These are phyloP conservation scores for Nosema muscidifuracis DNA, from an alignment of 371 early-diverging fungal species.

Conservation along the genomic window DNA sequence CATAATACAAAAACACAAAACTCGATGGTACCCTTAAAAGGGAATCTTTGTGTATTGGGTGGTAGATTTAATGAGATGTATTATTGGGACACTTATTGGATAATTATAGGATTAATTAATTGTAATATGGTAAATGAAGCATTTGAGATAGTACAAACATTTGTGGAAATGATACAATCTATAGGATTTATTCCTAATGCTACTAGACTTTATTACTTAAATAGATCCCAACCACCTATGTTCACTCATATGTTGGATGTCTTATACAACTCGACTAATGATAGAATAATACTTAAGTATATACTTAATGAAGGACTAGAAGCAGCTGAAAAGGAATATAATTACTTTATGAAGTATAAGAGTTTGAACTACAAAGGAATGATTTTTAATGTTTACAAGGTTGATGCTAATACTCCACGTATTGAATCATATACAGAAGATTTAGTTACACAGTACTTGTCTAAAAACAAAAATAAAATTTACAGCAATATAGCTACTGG, in stretches of 20 bases:
- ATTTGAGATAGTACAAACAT: constrained; percentile 67
- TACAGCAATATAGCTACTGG: constrained; percentile 71
- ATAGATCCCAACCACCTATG: constrained; percentile 75
- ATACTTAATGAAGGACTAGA: constrained; percentile 44
- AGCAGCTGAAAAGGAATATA: constrained; percentile 65
- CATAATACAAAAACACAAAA: not conserved
- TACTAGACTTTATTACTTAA: constrained; percentile 72
- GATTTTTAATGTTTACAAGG: constrained; percentile 32
- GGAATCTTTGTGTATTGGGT: constrained; percentile 65
- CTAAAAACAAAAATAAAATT: not conserved
- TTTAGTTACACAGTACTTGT: constrained; percentile 35
- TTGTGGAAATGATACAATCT: constrained; percentile 68
- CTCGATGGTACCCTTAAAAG: not conserved
- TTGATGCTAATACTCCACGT: constrained; percentile 65
- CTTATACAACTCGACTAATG: constrained; percentile 6
- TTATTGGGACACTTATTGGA: constrained; percentile 81
- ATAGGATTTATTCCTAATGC: constrained; percentile 79
- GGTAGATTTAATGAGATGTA: constrained; percentile 78
- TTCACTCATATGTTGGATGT: constrained; percentile 48
- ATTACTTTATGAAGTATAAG: constrained; percentile 65
- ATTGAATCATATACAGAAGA: constrained; percentile 73
- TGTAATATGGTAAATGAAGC: constrained; percentile 66
- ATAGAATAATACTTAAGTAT: constrained; percentile 19
- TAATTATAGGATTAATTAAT: constrained; percentile 69
- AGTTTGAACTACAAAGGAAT: constrained; percentile 11